Evolutionary conservation across 345 rosid species (phyloP), one percentile per base, ranked within the genome.

Genomic region (Arabis hirsuta): DNA sequence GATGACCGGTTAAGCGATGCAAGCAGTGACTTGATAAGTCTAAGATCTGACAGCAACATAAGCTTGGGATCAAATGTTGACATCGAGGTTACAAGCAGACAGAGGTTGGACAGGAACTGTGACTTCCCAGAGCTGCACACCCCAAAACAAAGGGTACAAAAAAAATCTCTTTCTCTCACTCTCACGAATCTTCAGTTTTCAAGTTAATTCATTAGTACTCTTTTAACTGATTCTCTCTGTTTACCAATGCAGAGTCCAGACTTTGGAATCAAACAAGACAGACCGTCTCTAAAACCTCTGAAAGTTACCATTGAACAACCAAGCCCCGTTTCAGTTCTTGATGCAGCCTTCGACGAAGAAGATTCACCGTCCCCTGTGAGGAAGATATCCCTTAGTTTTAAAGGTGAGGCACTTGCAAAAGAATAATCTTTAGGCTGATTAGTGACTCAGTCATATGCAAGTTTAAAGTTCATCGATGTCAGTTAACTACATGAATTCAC

Each of bases 241-340:
- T 73, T 64, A 58, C 43, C 20, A 51, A 26, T 71, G 71, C 88
- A 91, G 97, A 80, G 78, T 68, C 82, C 78, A 41, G 76, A 65
- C 43, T 76, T 78, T 55, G 74, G 82, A 73, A 78, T 62, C 42
- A 74, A 24, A 43, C 83, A 80, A 64, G 85, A 75, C 44, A 62
- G 74, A 36, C 46, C 53, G 12, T 45, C 45, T 59, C 61, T 70
- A 10, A 69, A 76, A 74, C 81, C 72, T 62, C 66, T 73, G 55
- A 73, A 61, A 73, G 67, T 72, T 63, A 68, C 87, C 19, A 53
- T 80, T 46, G 94, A 94, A 76, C 96, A 94, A 75, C 97, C 98
- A 9, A 94, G 98, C 76, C 98, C 96, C 9, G 82, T 91, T 63
- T 89, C 98, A 41, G 91, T 94, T 71, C 96, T 94, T 39, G 97